Percentiles rank a stretch among this genome's conserved stretches.
Conservation (phyloP, 768 basidiomycete species). For the Mycena rebaudengoi region DNA sequence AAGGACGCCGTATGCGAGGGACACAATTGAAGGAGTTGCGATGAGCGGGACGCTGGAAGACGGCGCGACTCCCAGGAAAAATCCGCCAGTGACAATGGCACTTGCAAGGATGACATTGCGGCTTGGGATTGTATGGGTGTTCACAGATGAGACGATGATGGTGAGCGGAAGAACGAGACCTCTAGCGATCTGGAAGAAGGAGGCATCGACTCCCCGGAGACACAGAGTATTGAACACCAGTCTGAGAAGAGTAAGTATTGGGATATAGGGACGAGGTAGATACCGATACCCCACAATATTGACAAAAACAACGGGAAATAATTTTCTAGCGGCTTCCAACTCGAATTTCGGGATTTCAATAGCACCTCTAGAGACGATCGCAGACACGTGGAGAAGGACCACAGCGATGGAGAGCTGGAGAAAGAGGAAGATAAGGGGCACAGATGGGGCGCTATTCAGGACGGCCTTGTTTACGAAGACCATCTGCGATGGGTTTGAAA, state of each 20-base stretch:
- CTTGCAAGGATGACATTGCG: conserved; percentile 65
- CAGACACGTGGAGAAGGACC: conserved; percentile 63
- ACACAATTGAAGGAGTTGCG: conserved; percentile 59
- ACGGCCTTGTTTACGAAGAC: conserved; percentile 80
- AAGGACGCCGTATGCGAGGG: conserved; percentile 73
- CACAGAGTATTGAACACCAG: conserved; percentile 85
- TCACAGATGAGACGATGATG: conserved; percentile 72
- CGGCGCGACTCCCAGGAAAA: conserved; percentile 79
- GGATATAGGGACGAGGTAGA: background rate
- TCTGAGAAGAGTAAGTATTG: conserved; percentile 29
- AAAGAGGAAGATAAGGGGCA: conserved; percentile 74
- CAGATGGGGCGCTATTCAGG: conserved; percentile 68
- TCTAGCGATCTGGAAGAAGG: conserved; percentile 89
- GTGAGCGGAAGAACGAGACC: conserved; percentile 87
- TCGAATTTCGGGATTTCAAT: conserved; percentile 69
- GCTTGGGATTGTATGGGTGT: conserved; percentile 64
- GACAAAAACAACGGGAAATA: conserved; percentile 69
- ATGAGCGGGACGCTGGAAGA: conserved; percentile 50
- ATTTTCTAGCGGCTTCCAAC: conserved; percentile 60
- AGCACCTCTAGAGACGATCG: conserved; percentile 50
- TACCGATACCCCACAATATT: conserved; percentile 60
- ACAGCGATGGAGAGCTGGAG: conserved; percentile 77
- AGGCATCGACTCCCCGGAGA: conserved; percentile 79
- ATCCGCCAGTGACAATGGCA: conserved; percentile 73
- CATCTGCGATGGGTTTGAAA: conserved; percentile 45